Conservation (phyloP, 2,329 filamentous ascomycete genomes). For the Paracoccidioides lutzii region DNA sequence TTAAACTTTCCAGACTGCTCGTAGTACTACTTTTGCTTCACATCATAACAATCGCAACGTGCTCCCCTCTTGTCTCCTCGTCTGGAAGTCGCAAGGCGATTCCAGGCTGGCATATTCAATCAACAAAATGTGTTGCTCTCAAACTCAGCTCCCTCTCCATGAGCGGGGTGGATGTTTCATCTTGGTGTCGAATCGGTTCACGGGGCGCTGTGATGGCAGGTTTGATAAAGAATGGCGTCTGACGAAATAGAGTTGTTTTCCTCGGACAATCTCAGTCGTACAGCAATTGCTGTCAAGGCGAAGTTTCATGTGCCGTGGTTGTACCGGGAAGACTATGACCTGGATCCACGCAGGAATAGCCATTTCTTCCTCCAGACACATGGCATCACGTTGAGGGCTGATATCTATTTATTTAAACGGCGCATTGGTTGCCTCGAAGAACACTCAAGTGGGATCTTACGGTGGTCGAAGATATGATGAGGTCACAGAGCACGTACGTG, state of each 20-base stretch:
- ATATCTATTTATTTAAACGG: slow-evolving; percentile 50
- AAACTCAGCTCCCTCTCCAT: slow-evolving; percentile 31
- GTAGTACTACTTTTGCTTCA: not conserved
- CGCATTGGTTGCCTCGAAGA: slow-evolving; percentile 36
- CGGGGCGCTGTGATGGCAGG: slow-evolving; percentile 46
- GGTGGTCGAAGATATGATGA: slow-evolving; percentile 42
- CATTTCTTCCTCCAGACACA: slow-evolving; percentile 45
- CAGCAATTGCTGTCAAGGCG: slow-evolving; percentile 26
- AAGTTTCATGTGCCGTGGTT: slow-evolving; percentile 46
- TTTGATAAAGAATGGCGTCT: slow-evolving; percentile 40
- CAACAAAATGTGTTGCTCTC: slow-evolving; percentile 25
- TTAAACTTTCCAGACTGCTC: not conserved
- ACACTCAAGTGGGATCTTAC: slow-evolving; percentile 44
- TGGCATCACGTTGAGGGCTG: slow-evolving; percentile 48
- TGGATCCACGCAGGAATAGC: slow-evolving; percentile 32
- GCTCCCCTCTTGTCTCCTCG: slow-evolving; percentile 10
- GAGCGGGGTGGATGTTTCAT: slow-evolving; percentile 34
- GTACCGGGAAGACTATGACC: slow-evolving; percentile 42
- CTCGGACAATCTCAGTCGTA: slow-evolving; percentile 36
- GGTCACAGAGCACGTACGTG: slow-evolving; percentile 33
- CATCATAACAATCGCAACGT: not conserved
- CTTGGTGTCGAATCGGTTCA: slow-evolving; percentile 41
- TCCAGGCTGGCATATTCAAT: slow-evolving; percentile 40
- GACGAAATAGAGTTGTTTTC: slow-evolving; percentile 44
- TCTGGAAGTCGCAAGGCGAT: slow-evolving; percentile 18